Conservation (phyloP, 768 basidiomycete genomes). For the Boletus subparvulus region DNA sequence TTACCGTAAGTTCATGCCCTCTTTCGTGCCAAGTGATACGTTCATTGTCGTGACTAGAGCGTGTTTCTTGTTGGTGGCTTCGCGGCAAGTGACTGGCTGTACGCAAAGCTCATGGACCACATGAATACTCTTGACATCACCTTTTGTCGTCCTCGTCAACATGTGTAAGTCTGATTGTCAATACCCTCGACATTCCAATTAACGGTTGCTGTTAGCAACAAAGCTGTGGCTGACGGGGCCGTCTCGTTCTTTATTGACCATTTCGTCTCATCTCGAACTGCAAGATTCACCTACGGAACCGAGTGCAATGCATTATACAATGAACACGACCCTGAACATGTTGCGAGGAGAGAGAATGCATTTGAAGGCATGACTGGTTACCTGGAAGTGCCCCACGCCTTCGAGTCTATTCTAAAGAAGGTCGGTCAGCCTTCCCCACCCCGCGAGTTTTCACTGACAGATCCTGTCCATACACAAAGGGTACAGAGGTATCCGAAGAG, state of each 20-base stretch:
- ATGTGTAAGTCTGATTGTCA: conserved; percentile 8
- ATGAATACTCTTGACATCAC: conserved; percentile 6
- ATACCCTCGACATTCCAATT: neutral
- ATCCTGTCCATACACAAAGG: neutral
- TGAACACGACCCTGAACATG: conserved; percentile 7
- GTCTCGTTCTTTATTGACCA: conserved; percentile 11
- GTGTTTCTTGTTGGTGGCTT: conserved; percentile 17
- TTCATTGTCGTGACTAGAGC: neutral
- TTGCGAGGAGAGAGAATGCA: conserved; percentile 1
- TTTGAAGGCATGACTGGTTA: conserved; percentile 11
- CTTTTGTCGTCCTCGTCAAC: conserved; percentile 12
- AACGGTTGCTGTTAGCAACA: conserved; percentile 5
- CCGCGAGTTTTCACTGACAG: neutral
- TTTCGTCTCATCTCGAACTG: conserved; percentile 10
- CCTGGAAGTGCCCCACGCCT: conserved; percentile 9
- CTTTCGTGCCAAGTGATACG: too few relatives aligned
- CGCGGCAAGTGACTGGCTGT: conserved; percentile 13
- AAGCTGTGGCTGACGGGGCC: conserved; percentile 17
- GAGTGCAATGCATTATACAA: conserved; percentile 13
- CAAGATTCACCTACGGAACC: conserved; percentile 15
- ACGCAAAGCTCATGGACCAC: conserved; percentile 12
- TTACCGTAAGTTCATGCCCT: neutral
- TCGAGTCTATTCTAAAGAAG: conserved; percentile 12
- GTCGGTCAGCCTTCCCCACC: neutral
- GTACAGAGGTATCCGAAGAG: conserved; percentile 12